Evolutionary conservation across 331 rosid species (phyloP).

Genomic region (Malus hybrid): DNA sequence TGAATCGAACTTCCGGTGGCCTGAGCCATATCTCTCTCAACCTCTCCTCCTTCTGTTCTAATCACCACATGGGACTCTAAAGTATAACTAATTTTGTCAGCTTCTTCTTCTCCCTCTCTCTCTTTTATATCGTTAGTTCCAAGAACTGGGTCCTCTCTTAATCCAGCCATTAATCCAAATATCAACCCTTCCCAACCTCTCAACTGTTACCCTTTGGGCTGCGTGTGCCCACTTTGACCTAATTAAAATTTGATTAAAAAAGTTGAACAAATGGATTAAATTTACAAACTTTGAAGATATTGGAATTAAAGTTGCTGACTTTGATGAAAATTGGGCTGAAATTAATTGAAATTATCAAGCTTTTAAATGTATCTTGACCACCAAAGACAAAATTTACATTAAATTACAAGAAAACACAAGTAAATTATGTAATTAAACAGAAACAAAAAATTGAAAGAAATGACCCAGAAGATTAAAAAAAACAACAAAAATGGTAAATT

Average conservation of each 20-base stretch:
- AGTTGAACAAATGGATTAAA: not conserved
- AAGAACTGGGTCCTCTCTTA: not conserved
- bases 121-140: conserved; percentile 30
- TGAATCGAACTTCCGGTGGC: conserved; percentile 50
- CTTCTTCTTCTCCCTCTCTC: conserved; percentile 13
- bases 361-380: not conserved
- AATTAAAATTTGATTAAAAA: not conserved
- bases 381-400: not conserved
- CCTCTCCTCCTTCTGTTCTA: conserved; percentile 4
- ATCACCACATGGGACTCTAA: conserved; percentile 1
- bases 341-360: not conserved
- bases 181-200: conserved; percentile 27
- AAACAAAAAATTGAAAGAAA: not conserved
- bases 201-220: conserved; percentile 20
- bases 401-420: not conserved
- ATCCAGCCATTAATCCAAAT: conserved; percentile 55
- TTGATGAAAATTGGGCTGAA: not conserved
- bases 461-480: not conserved
- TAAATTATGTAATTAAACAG: no score
- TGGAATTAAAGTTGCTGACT: not conserved
- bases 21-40: conserved; percentile 50
- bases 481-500: not conserved
- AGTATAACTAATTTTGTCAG: conserved; percentile 2
- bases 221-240: conserved; percentile 18
- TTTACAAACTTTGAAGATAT: not conserved